Evolutionary conservation across 2,329 filamentous ascomycete species (phyloP), one percentile per base, ranked within the genome.

Genomic region (Pseudopyricularia cyperi): DNA sequence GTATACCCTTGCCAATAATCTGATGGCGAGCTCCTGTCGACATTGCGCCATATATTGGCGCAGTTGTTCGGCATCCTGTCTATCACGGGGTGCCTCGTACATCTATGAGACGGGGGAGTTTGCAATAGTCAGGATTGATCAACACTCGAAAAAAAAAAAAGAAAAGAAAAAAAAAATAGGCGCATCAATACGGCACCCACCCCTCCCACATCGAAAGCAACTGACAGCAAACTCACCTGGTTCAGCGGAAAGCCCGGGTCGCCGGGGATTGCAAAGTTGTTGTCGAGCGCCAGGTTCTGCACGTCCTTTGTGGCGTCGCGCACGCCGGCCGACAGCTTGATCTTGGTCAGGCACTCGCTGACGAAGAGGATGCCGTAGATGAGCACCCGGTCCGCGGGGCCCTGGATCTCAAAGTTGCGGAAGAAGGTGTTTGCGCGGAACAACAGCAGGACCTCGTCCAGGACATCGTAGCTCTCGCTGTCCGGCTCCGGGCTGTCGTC

Each of bases 351-450:
- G 62, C 89, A 90, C 68, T 97, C 90, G 70, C 85, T 91, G 62
- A 97, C 79, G 70, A 91, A 97, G 65, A 95, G 78, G 66, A 96
- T 98, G 56, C 91, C 91, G 72, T 98, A 98, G 63, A 97, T 90
- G 59, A 98, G 77, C 63, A 97, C 82, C 39, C 93, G 80, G 71
- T 98, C 93, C 54, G 93, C 91, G 26, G 89, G 87, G 14, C 93
- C 93, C 71, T 95, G 91, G 73, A 97, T 95, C 76, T 97, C 93
- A 63, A 98, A 98, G 77, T 97, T 98, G 63, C 93, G 87, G 78
- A 97, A 98, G 71, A 98, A 91, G 55, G 91, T 96, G 75, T 98
- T 97, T 62, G 93, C 91, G 58, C 93, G 88, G 78, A 97, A 98
- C 49, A 97, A 80, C 12, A 84, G 79, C 52, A 98, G 79, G 50